Conservation (phyloP, 495 filamentous ascomycete species). For the Pseudoneurospora amorphoporcata region DNA sequence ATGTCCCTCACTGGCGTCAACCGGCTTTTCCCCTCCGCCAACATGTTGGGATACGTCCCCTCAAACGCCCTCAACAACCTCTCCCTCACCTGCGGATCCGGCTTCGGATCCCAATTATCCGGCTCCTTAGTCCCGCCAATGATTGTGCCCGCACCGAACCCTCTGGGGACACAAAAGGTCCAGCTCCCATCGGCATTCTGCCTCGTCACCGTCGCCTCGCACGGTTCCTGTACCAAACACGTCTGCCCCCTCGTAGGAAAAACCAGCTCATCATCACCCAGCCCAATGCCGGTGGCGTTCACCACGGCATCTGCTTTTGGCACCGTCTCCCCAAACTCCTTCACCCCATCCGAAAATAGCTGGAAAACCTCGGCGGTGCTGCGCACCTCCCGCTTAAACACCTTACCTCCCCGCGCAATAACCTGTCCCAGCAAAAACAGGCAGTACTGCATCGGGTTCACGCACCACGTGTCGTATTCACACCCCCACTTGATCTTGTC, state of each 20-base stretch:
- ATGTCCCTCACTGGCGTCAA: conserved; percentile 33
- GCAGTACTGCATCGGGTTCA: conserved; percentile 56
- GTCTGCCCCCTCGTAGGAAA: conserved; percentile 47
- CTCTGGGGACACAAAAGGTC: conserved; percentile 52
- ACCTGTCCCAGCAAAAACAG: conserved; percentile 44
- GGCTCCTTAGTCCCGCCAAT: conserved; percentile 56
- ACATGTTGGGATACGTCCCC: conserved; percentile 28
- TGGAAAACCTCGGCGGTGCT: conserved; percentile 38
- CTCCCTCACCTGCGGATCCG: conserved; percentile 35
- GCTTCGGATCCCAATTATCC: conserved; percentile 43
- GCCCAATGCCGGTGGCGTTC: conserved; percentile 48
- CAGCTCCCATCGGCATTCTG: conserved; percentile 49
- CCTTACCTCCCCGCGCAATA: conserved; percentile 36
- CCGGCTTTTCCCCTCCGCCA: conserved; percentile 14
- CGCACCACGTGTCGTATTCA: conserved; percentile 45
- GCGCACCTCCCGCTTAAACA: conserved; percentile 32
- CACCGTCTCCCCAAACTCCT: background rate
- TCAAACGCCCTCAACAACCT: conserved; percentile 32
- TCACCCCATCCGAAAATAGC: background rate
- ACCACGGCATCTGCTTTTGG: conserved; percentile 38
- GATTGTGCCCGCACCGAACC: conserved; percentile 48
- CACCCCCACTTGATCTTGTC: conserved; percentile 43
- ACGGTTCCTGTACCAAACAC: conserved; percentile 32
- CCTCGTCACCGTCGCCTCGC: conserved; percentile 43
- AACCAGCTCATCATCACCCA: conserved; percentile 43